Evolutionary conservation across 352 stramenopile species (phyloP).

Genomic region (Phytophthora pluvialis): DNA sequence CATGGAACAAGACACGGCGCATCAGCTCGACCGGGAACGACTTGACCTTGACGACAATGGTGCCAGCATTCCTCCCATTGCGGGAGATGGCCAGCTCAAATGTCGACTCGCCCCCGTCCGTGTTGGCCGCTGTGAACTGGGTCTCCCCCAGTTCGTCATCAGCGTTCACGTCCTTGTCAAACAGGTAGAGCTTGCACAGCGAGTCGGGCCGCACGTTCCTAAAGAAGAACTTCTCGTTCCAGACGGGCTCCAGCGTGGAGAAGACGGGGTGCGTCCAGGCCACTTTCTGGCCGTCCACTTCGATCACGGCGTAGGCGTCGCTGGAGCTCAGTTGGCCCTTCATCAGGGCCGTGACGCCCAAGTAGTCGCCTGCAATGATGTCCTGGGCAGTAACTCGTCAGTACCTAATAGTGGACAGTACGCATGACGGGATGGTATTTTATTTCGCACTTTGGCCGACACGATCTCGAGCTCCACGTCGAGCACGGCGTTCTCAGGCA

Average conservation of each 20-base stretch:
- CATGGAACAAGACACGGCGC: slow-evolving; percentile 13
- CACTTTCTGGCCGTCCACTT: slow-evolving; percentile 41
- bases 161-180: slow-evolving; percentile 47
- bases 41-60: slow-evolving; percentile 43
- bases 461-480: slow-evolving; percentile 47
- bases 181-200: slow-evolving; percentile 38
- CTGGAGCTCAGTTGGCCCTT: slow-evolving; percentile 44
- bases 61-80: slow-evolving; percentile 27
- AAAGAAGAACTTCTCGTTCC: slow-evolving; percentile 50
- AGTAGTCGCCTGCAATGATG: slow-evolving; percentile 42
- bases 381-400: neutral
- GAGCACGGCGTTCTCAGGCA: slow-evolving; percentile 26
- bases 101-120: slow-evolving; percentile 27
- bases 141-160: slow-evolving; percentile 44
- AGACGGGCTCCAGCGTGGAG: slow-evolving; percentile 39
- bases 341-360: slow-evolving; percentile 31
- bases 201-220: slow-evolving; percentile 36
- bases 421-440: neutral
- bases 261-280: slow-evolving; percentile 48
- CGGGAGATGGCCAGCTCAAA: slow-evolving; percentile 40
- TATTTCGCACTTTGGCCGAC: slow-evolving; percentile 39
- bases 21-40: slow-evolving; percentile 20
- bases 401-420: neutral
- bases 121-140: slow-evolving; percentile 34
- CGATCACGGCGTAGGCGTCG: slow-evolving; percentile 45